A percentile compares a stretch with the other conserved stretches of the same genome.
Evolutionary conservation across 352 stramenopile species (phyloP).

Genomic region (Phytophthora sansomeana): DNA sequence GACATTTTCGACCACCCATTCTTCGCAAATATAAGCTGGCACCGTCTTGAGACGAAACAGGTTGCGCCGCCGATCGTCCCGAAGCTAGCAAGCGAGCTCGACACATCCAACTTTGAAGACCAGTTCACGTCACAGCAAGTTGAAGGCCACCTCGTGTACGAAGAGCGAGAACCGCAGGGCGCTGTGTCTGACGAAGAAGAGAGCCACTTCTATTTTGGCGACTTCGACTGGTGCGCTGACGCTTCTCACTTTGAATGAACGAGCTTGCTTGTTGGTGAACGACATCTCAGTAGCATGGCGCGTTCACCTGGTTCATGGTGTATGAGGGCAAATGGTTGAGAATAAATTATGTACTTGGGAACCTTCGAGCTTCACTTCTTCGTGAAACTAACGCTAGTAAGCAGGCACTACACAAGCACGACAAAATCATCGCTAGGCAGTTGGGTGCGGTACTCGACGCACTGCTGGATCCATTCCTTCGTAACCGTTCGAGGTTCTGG

Average conservation of each 20-base stretch:
- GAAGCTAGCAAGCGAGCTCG: slow-evolving; percentile 48
- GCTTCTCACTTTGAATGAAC: slow-evolving; percentile 52
- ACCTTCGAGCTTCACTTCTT: background rate
- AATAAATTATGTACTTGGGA: slow-evolving; percentile 53
- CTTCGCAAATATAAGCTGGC: slow-evolving; percentile 79
- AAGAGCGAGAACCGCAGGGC: slow-evolving; percentile 48
- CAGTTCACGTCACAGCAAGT: slow-evolving; percentile 80
- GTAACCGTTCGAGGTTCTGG: slow-evolving; percentile 67
- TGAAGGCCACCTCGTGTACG: slow-evolving; percentile 65
- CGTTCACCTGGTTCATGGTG: background rate
- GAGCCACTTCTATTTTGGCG: slow-evolving; percentile 59
- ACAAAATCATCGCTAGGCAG: slow-evolving; percentile 65
- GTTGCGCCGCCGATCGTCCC: slow-evolving; percentile 70
- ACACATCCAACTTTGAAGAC: slow-evolving; percentile 81
- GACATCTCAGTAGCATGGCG: slow-evolving; percentile 9
- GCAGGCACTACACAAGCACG: slow-evolving; percentile 51
- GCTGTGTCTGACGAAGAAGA: slow-evolving; percentile 38
- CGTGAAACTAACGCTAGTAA: background rate
- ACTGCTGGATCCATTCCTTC: slow-evolving; percentile 68
- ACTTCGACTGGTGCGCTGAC: slow-evolving; percentile 81
- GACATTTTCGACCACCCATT: slow-evolving; percentile 82
- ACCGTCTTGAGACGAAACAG: slow-evolving; percentile 77
- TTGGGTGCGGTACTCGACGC: slow-evolving; percentile 54
- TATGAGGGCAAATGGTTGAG: slow-evolving; percentile 12
- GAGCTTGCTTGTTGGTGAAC: background rate